phyloP scores from a whole-genome alignment of 2,329 filamentous ascomycete species.

The Neospermospora avenae region DNA sequence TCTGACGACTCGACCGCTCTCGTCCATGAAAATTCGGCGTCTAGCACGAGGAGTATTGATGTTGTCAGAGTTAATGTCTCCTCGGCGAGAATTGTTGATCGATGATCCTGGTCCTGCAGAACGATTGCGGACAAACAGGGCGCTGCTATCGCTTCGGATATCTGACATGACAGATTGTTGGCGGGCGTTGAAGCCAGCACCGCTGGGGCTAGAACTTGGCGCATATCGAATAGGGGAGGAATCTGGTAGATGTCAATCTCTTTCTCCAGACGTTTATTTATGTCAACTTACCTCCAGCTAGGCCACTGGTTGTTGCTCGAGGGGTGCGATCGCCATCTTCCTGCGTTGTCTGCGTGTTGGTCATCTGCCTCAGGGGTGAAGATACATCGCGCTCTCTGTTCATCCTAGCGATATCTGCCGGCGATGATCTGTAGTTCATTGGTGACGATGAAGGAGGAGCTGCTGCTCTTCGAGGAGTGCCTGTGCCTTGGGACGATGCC shows the following conservation, averaged over 20 bases:
- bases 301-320: constrained; percentile 54
- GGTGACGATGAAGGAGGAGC: constrained; percentile 74
- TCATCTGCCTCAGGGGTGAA: constrained; percentile 58
- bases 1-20: constrained; percentile 54
- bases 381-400: constrained; percentile 46
- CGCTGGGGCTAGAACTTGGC: constrained; percentile 82
- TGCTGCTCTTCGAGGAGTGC: constrained; percentile 46
- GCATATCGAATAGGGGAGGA: constrained; percentile 92
- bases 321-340: constrained; percentile 69
- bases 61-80: constrained; percentile 83
- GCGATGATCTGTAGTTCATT: constrained; percentile 69
- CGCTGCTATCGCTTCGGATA: constrained; percentile 78
- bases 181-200: constrained; percentile 37
- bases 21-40: constrained; percentile 55
- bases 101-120: constrained; percentile 49
- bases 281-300: constrained; percentile 55
- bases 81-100: constrained; percentile 62
- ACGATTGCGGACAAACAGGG: constrained; percentile 73
- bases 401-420: constrained; percentile 40
- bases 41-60: constrained; percentile 50
- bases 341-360: constrained; percentile 51
- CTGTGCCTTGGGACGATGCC: constrained; percentile 35
- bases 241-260: constrained; percentile 49
- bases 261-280: not conserved
- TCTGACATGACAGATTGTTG: constrained; percentile 60